A percentile compares a stretch with the other conserved stretches of the same genome.
phyloP scores from a whole-genome alignment of 306 rosid genomes.

The Prinsepia uniflora region DNA sequence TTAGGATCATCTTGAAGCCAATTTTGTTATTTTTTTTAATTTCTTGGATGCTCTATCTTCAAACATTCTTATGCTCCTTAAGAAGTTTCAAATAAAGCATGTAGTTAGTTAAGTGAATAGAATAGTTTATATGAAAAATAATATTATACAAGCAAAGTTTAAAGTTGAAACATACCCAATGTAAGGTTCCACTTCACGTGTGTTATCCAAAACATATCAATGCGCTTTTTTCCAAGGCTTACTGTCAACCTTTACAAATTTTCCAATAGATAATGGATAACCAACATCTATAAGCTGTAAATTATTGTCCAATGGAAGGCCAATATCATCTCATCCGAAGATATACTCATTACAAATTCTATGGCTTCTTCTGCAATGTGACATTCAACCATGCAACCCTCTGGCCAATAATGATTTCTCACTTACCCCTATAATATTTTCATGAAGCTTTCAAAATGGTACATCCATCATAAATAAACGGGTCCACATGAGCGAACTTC shows the following conservation, averaged over 20 bases:
- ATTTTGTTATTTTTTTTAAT: neutral
- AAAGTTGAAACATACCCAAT: neutral
- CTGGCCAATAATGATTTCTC: neutral
- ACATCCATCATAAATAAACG: neutral
- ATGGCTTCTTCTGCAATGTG: neutral
- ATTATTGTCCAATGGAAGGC: neutral
- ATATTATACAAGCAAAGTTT: too few relatives aligned
- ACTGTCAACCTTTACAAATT: neutral
- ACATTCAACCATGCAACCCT: neutral
- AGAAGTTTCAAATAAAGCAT: too few relatives aligned
- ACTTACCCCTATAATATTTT: neutral
- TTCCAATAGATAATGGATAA: neutral
- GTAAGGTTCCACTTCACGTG: neutral
- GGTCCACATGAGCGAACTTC: neutral
- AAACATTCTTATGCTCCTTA: neutral
- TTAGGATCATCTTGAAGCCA: conserved; percentile 8
- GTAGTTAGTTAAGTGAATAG: too few relatives aligned
- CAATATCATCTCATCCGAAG: neutral
- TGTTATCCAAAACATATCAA: neutral
- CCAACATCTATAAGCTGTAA: neutral
- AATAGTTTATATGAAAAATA: too few relatives aligned
- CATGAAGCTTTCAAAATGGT: neutral
- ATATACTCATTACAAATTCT: neutral
- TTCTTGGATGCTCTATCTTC: neutral
- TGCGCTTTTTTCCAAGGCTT: neutral